These are phyloP conservation scores for Paxillus ammoniavirescens DNA, from an alignment of 768 basidiomycete species.

Conservation along the genomic window DNA sequence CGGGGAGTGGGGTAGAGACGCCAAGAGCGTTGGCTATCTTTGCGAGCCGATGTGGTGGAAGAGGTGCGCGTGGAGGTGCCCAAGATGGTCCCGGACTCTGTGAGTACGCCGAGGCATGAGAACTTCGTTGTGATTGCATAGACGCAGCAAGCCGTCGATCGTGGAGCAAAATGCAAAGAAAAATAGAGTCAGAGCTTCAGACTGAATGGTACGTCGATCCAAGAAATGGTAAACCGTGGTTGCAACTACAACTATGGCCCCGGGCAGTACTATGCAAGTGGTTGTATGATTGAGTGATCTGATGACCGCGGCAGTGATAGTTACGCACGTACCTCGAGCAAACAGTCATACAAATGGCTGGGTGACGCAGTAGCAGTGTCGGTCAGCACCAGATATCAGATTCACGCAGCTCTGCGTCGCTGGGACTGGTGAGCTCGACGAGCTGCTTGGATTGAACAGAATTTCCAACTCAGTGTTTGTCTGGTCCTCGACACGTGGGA, in stretches of 20 bases:
- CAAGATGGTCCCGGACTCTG: constrained; percentile 34
- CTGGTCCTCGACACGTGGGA: not conserved
- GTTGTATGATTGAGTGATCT: not conserved
- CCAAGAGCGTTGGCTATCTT: constrained; percentile 86
- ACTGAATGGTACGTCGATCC: constrained; percentile 1
- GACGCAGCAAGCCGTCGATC: not conserved
- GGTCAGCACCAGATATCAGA: constrained; percentile 8
- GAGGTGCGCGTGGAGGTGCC: constrained; percentile 67
- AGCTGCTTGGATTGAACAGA: not conserved
- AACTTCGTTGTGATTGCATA: constrained; percentile 17
- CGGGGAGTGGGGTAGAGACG: constrained; percentile 70
- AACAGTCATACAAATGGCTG: constrained; percentile 1
- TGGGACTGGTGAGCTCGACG: not conserved
- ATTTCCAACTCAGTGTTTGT: not conserved
- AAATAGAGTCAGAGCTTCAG: constrained; percentile 3
- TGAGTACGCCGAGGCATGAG: constrained; percentile 9
- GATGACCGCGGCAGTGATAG: not conserved
- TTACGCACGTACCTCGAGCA: constrained; percentile 12
- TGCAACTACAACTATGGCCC: constrained; percentile 2
- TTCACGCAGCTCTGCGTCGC: not conserved
- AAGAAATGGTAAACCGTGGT: not conserved
- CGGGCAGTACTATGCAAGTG: not conserved
- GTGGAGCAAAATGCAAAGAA: constrained; percentile 3
- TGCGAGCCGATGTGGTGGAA: constrained; percentile 74
- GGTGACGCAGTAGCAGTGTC: not conserved